phyloP scores from a whole-genome alignment of 2,329 filamentous ascomycete genomes.

The Mycosphaerella sp. region DNA sequence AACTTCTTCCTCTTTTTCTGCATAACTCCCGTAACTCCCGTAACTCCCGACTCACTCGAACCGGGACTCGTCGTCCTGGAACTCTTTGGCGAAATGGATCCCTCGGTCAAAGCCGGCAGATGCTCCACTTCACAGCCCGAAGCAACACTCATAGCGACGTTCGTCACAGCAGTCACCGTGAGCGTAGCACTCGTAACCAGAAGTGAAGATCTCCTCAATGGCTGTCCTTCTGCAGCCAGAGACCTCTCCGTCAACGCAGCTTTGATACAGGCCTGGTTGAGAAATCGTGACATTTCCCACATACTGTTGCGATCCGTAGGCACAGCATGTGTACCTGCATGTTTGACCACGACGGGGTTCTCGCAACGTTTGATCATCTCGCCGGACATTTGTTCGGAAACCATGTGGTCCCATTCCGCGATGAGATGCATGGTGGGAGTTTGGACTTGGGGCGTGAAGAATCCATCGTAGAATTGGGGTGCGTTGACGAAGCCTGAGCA shows the following conservation, averaged over 20 bases:
- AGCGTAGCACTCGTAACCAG: constrained; percentile 1
- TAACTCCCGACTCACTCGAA: background rate
- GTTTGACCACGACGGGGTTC: constrained; percentile 9
- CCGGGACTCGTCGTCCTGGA: constrained; percentile 2
- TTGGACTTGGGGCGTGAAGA: constrained; percentile 17
- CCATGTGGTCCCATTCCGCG: constrained; percentile 19
- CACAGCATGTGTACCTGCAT: constrained; percentile 16
- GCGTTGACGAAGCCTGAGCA: constrained; percentile 18
- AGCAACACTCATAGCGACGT: background rate
- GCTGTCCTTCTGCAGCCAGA: background rate
- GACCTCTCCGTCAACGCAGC: constrained; percentile 1
- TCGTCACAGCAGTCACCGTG: constrained; percentile 7
- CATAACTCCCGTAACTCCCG: background rate
- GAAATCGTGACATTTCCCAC: constrained; percentile 14
- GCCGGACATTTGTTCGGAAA: constrained; percentile 11
- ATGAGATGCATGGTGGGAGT: constrained; percentile 16
- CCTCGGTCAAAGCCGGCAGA: background rate
- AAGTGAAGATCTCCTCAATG: background rate
- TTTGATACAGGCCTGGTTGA: constrained; percentile 10
- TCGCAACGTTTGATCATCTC: constrained; percentile 13
- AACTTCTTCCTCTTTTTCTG: constrained; percentile 3
- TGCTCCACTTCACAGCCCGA: constrained; percentile 1
- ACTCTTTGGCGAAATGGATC: background rate
- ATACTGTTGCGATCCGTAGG: constrained; percentile 14
- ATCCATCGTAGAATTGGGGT: constrained; percentile 18